Evolutionary conservation across 106 monocot genomes (phyloP).

Genomic region (Apostasia ramifera): DNA sequence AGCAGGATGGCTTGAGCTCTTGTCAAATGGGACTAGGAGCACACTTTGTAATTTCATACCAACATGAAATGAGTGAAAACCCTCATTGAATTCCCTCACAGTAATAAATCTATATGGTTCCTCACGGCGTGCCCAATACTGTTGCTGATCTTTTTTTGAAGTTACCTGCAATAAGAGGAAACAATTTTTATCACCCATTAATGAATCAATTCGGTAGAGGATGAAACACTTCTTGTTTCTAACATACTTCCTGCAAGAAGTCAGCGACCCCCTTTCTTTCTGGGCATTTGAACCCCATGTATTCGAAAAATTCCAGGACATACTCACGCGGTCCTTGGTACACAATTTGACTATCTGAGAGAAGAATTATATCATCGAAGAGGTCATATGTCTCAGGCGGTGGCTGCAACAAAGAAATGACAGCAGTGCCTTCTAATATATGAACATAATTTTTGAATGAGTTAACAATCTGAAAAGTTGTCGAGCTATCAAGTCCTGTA

Average conservation of each 20-base stretch:
- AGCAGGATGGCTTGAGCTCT: conserved; percentile 29
- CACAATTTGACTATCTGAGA: conserved; percentile 46
- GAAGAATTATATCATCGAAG: conserved; percentile 48
- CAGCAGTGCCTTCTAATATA: conserved; percentile 37
- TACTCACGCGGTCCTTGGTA: conserved; percentile 39
- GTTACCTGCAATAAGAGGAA: conserved; percentile 16
- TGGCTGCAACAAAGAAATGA: conserved; percentile 42
- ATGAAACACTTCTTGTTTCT: neutral
- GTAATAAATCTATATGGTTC: conserved; percentile 25
- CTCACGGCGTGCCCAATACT: conserved; percentile 27
- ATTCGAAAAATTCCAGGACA: conserved; percentile 40
- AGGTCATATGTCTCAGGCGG: conserved; percentile 52
- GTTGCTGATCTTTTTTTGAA: conserved; percentile 43
- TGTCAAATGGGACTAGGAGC: conserved; percentile 25
- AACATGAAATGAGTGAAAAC: conserved; percentile 32
- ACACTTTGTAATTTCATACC: conserved; percentile 19
- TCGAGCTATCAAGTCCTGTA: conserved; percentile 47
- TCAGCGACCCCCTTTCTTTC: conserved; percentile 44
- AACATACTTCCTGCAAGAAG: conserved; percentile 42
- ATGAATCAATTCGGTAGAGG: neutral
- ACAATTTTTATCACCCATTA: neutral
- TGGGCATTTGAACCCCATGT: conserved; percentile 48
- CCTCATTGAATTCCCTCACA: conserved; percentile 26
- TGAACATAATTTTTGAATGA: conserved; percentile 32
- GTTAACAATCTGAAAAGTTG: conserved; percentile 47